Evolutionary conservation across 129 eudicot species (phyloP).

Genomic region (Centrapalus pauciflorus): DNA sequence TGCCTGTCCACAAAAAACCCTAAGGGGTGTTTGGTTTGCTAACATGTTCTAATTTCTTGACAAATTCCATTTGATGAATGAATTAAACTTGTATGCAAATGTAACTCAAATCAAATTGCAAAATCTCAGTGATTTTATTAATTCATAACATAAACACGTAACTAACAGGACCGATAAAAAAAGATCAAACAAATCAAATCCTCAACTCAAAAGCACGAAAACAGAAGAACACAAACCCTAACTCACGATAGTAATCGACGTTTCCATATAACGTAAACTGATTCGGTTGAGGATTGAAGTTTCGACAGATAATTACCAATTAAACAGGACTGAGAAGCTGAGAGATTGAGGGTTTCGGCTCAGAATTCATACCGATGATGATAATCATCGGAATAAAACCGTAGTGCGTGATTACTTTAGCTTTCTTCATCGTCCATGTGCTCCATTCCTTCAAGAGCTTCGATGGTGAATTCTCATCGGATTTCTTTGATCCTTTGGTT

Average conservation of each 20-base stretch:
- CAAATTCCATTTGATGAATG: too few relatives aligned
- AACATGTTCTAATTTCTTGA: too few relatives aligned
- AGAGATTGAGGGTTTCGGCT: constrained; percentile 67
- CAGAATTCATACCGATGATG: constrained; percentile 82
- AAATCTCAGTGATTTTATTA: not conserved
- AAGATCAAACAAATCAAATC: too few relatives aligned
- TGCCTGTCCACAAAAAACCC: too few relatives aligned
- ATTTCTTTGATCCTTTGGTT: constrained; percentile 30
- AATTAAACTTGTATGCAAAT: not conserved
- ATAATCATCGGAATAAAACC: constrained; percentile 80
- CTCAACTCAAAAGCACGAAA: not conserved
- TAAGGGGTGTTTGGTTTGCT: too few relatives aligned
- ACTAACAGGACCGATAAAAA: not conserved
- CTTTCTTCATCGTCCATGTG: constrained; percentile 77
- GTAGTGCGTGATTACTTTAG: constrained; percentile 72
- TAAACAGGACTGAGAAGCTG: constrained; percentile 75
- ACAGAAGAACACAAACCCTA: constrained; percentile 12
- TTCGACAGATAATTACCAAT: constrained; percentile 12
- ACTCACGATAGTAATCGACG: not conserved
- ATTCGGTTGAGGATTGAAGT: not conserved
- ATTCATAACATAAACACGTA: constrained; percentile 3
- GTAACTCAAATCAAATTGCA: not conserved
- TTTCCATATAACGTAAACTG: not conserved
- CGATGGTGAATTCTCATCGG: constrained; percentile 29
- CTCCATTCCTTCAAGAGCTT: constrained; percentile 71